phyloP scores from a whole-genome alignment of 1,284 basidiomycete species.

The Heterobasidion parviporum region DNA sequence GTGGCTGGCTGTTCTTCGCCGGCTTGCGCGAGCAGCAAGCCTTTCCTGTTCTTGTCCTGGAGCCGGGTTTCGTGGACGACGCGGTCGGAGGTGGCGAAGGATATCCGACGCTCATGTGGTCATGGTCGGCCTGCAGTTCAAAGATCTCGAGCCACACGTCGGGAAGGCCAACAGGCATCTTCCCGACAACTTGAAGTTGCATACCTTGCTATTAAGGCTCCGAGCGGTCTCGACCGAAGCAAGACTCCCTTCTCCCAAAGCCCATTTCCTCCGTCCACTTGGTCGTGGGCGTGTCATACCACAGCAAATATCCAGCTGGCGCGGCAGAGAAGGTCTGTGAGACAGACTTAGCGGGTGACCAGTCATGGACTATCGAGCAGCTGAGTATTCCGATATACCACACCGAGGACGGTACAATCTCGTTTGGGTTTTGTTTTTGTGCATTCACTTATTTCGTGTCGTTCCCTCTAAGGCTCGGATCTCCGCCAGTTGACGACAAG shows the following conservation, averaged over 20 bases:
- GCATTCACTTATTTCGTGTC: constrained; percentile 3
- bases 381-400: constrained; percentile 84
- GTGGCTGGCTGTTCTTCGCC: constrained; percentile 94
- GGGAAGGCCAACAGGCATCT: constrained; percentile 86
- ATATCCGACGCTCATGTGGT: constrained; percentile 88
- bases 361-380: constrained; percentile 73
- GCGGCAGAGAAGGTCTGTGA: constrained; percentile 70
- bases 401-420: constrained; percentile 78
- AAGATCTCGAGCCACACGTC: constrained; percentile 79
- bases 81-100: constrained; percentile 91
- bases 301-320: constrained; percentile 79
- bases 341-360: constrained; percentile 71
- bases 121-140: constrained; percentile 73
- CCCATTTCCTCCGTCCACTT: constrained; percentile 91
- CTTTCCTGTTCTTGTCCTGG: constrained; percentile 90
- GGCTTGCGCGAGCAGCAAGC: constrained; percentile 90
- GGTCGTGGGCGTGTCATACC: constrained; percentile 92
- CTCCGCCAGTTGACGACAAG: constrained; percentile 60
- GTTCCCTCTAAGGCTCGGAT: constrained; percentile 59
- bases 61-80: constrained; percentile 84
- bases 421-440: constrained; percentile 4
- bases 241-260: constrained; percentile 93
- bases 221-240: constrained; percentile 86
- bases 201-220: constrained; percentile 86
- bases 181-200: constrained; percentile 69